Evolutionary conservation across 2,329 filamentous ascomycete genomes (phyloP), one percentile per base, ranked within the genome.

Genomic region (Hymenoscyphus linearis): DNA sequence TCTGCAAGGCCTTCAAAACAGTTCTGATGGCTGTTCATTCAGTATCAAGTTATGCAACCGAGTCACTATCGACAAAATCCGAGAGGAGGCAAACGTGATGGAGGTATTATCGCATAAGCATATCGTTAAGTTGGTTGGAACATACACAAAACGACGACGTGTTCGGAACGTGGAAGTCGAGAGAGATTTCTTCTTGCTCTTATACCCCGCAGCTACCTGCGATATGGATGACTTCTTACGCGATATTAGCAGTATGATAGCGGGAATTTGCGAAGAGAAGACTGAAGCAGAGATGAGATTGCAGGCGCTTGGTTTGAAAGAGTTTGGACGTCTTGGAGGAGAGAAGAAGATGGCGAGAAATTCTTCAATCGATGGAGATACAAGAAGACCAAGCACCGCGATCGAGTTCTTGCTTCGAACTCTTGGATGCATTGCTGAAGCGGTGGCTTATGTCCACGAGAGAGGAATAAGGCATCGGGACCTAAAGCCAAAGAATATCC

Each of bases 181-280:
- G 18, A 50, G 44, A 13, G 72, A 78, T 60, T 67, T 81, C 4
- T 80, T 76, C 60, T 69, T 81, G 12, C 72, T 81, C 47, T 73
- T 80, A 34, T 80, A 78, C 75, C 79, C 79, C 12, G 78, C 76
- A 27, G 79, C 78, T 22, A 72, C 77, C 6, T 80, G 78, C 70
- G 79, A 78, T 63, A 67, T 81, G 44, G 72, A 72, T 59, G 71
- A 66, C 35, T 71, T 81, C 10, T 25, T 50, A 25, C 72, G 80
- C 18, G 78, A 80, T 62, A 65, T 81, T 13, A 77, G 80, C 31
- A 67, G 66, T 18, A 65, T 80, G 31, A 73, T 74, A n/a, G 66
- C 70, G 2, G 73, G 74, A 13, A 76, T 74, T 10, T 77, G 77
- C 55, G 72, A 74, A 3, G 76, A 78, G 31, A 75, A 77, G 44